Evolutionary conservation across 345 rosid genomes (phyloP).

Genomic region (Corchorus capsularis): DNA sequence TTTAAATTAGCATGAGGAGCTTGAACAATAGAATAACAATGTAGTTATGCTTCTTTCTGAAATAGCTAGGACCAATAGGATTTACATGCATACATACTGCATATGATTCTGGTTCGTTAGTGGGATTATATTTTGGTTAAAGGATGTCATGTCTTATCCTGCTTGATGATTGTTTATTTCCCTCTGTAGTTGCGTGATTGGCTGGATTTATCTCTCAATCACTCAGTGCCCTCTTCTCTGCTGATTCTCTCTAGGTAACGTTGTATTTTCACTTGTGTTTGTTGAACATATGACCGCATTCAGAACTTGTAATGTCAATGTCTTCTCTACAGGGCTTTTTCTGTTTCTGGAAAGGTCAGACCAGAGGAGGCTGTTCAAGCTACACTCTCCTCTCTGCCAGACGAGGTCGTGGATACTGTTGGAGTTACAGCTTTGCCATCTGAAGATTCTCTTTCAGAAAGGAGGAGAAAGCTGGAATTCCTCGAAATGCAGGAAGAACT

Average conservation of each 20-base stretch:
- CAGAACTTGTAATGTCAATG: slow-evolving; percentile 11
- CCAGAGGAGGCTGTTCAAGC: slow-evolving; percentile 99
- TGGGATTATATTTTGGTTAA: neutral
- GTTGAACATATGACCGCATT: slow-evolving; percentile 16
- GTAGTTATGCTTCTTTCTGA: slow-evolving; percentile 3
- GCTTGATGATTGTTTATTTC: slow-evolving; percentile 20
- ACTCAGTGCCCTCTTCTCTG: slow-evolving; percentile 89
- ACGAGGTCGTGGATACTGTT: slow-evolving; percentile 95
- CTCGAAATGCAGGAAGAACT: slow-evolving; percentile 97
- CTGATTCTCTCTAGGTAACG: slow-evolving; percentile 88
- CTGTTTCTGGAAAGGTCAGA: slow-evolving; percentile 85
- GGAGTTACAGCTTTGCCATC: slow-evolving; percentile 85
- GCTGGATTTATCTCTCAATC: slow-evolving; percentile 94
- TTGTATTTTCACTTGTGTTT: slow-evolving; percentile 10
- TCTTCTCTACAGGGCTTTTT: slow-evolving; percentile 64
- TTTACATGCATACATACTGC: neutral
- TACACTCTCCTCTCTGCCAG: slow-evolving; percentile 93
- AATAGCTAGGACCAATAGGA: neutral
- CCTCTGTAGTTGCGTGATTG: slow-evolving; percentile 77
- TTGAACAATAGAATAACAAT: neutral
- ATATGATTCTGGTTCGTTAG: neutral
- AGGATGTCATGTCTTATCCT: slow-evolving; percentile 19
- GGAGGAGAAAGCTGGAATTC: slow-evolving; percentile 92
- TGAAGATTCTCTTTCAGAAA: slow-evolving; percentile 89
- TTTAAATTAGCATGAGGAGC: neutral